Evolutionary conservation across 2,329 filamentous ascomycete genomes (phyloP).

Genomic region (Tolypocladium sp.): DNA sequence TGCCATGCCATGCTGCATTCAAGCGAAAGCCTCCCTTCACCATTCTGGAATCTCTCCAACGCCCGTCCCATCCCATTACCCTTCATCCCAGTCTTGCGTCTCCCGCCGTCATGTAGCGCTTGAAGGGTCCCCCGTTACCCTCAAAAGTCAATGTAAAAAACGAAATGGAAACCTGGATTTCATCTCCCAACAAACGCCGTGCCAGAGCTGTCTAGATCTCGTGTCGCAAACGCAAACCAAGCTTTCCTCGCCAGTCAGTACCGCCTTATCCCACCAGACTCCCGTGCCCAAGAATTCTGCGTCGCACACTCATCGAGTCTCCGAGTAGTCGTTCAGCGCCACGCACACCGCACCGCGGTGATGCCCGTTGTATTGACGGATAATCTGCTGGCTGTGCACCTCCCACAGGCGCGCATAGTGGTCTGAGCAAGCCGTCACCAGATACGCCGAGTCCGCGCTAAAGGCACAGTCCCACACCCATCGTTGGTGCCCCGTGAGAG

Average conservation of each 20-base stretch:
- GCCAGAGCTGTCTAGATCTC: not conserved
- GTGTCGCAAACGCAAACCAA: not conserved
- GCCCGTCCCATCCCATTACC: not conserved
- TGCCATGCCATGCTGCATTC: not conserved
- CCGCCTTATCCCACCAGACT: not conserved
- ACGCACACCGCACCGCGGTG: slow-evolving; percentile 89
- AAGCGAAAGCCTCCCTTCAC: not conserved
- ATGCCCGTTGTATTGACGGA: slow-evolving; percentile 91
- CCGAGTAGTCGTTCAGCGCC: slow-evolving; percentile 78
- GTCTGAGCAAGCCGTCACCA: slow-evolving; percentile 88
- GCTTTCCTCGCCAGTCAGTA: not conserved
- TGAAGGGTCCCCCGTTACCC: not conserved
- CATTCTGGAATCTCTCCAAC: not conserved
- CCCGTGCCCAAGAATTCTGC: not conserved
- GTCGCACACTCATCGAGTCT: slow-evolving; percentile 30
- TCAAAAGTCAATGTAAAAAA: not conserved
- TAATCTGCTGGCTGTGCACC: slow-evolving; percentile 75
- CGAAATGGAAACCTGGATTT: not conserved
- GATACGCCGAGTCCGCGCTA: slow-evolving; percentile 83
- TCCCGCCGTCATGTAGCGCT: not conserved
- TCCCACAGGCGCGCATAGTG: slow-evolving; percentile 93
- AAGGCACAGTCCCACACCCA: slow-evolving; percentile 99
- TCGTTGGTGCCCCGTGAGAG: slow-evolving; percentile 80
- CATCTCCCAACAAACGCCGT: not conserved
- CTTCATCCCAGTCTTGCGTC: not conserved